Base-by-base conservation (phyloP, 2,329 filamentous ascomycete genomes). In the Fusarium continuum region DNA sequence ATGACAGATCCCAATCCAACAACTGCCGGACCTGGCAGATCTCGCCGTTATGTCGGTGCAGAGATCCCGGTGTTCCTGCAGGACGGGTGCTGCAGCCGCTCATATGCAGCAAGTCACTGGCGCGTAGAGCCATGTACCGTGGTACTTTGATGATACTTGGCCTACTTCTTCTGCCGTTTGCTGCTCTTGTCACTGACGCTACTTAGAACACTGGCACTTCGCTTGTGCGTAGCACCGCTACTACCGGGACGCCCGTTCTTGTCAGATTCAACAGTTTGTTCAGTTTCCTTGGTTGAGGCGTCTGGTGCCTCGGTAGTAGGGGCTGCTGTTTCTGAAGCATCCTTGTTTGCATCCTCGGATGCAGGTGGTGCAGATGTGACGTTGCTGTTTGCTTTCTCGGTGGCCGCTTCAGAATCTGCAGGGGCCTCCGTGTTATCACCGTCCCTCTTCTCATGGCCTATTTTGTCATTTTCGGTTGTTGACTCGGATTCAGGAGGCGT, bases 151-250 rank as follows among this genome's bases (percentile, higher is more conserved):
- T 38, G 51, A 46, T 66, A 70, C 69, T 19, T 13, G 28, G 32
- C 35, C 62, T 68, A 76, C 62, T 85, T 87, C 77, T 84, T 86
- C 67, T 83, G 81, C 58, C 84, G 78, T 73, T 87, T 87, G 4
- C 76, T 70, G 65, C 82, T 85, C 76, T 85, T 86, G 57, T 92
- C 88, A 73, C 90, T 92, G 6, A 79, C 79, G 14, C 82, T 80
- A 74, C 91, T 94, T 48, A 96, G 75, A 26, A 93, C 91, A 74
- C 92, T 96, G 2, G 91, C 91, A 73, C 92, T 95, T 56, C 92
- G 85, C 79, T 96, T 96, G 64, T 90, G 88, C 1, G 77, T 68
- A 8, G 73, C 74, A 35, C 77, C 72, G 60, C 79, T 80, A 61
- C 77, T 80, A 13, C 72, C 73, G 3, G 77, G 77, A 38, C 76